A percentile compares a stretch with the other conserved stretches of the same genome.
These are phyloP conservation scores for Eutypella sp. DNA, from an alignment of 2,329 filamentous ascomycete species.

Conservation along the genomic window DNA sequence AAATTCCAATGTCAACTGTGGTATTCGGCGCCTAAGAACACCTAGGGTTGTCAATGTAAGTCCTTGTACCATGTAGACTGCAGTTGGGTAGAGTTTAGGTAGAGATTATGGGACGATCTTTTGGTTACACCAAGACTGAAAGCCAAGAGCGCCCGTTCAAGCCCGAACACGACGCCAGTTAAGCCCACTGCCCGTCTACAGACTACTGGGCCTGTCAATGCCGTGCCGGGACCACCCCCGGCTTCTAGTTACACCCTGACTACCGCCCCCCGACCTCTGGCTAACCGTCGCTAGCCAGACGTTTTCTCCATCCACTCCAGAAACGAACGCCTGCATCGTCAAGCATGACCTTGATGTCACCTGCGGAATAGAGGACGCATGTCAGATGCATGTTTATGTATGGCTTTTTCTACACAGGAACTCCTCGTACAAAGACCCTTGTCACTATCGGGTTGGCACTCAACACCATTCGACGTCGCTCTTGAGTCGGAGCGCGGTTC, in stretches of 20 bases:
- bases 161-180: not conserved
- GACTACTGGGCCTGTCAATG: too few species aligned
- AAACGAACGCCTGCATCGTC: not conserved
- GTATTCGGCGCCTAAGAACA: too few species aligned
- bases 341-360: too few species aligned
- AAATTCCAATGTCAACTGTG: too few species aligned
- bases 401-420: too few species aligned
- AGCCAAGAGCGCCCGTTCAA: not conserved
- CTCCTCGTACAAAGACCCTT: too few species aligned
- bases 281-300: not conserved
- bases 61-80: conserved; percentile 4
- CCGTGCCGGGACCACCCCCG: not conserved
- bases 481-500: not conserved
- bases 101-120: not conserved
- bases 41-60: too few species aligned
- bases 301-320: not conserved
- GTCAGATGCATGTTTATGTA: too few species aligned
- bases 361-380: too few species aligned
- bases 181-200: not conserved
- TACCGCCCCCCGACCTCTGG: not conserved
- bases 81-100: not conserved
- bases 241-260: not conserved
- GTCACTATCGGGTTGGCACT: too few species aligned
- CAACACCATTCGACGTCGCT: not conserved
- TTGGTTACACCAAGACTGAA: not conserved